Conservation (phyloP, 2,329 filamentous ascomycete genomes). For the Xylariaceae sp. region DNA sequence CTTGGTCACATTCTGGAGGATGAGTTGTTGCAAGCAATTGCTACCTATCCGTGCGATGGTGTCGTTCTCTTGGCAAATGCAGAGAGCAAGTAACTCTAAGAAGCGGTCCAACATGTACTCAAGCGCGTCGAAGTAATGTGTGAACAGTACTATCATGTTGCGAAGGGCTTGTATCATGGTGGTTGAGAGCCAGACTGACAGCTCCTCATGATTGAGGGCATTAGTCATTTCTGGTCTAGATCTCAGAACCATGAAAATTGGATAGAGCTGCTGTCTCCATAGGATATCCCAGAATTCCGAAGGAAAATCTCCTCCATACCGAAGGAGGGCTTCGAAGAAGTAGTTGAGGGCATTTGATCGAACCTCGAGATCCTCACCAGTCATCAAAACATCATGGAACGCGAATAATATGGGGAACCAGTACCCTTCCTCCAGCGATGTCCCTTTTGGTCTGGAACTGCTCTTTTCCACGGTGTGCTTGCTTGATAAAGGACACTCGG, state of each 20-base stretch:
- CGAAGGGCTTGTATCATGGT: conserved; percentile 98
- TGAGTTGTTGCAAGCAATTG: conserved; percentile 95
- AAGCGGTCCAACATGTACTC: conserved; percentile 99
- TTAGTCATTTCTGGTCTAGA: conserved; percentile 97
- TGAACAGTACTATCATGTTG: conserved; percentile 98
- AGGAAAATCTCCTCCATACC: conserved; percentile 87
- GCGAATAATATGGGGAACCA: conserved; percentile 99
- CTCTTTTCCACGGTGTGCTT: conserved; percentile 38
- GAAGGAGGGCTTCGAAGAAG: conserved; percentile 89
- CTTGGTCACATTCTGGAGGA: conserved; percentile 92
- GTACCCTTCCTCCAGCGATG: conserved; percentile 92
- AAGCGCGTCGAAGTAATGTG: conserved; percentile 93
- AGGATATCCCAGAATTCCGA: conserved; percentile 97
- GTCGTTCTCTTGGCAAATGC: conserved; percentile 98
- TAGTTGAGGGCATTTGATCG: conserved; percentile 89
- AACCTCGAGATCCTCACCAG: conserved; percentile 95
- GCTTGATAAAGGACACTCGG: conserved; percentile 83
- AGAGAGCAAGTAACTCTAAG: conserved; percentile 86
- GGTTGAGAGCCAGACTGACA: conserved; percentile 97
- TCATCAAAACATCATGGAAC: conserved; percentile 99
- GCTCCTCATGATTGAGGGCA: conserved; percentile 89
- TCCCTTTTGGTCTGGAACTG: conserved; percentile 62
- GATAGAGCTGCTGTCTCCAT: conserved; percentile 94
- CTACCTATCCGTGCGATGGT: conserved; percentile 97
- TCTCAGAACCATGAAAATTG: conserved; percentile 96